These are phyloP conservation scores for Flaveria sonorensis DNA, from an alignment of 129 eudicot species.

Conservation along the genomic window DNA sequence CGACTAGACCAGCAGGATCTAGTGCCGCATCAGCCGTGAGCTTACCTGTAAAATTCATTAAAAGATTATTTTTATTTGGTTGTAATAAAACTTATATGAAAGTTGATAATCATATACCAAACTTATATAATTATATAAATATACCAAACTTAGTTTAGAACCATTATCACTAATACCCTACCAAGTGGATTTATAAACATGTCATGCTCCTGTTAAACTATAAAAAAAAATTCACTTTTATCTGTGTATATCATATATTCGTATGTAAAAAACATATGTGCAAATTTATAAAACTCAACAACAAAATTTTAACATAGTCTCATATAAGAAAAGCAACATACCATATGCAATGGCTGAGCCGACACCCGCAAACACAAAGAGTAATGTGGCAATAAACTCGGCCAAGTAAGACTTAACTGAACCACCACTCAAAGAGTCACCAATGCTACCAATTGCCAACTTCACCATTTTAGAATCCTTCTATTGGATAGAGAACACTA, in stretches of 20 bases:
- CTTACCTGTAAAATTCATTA: conserved; percentile 35
- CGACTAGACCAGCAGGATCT: conserved; percentile 61
- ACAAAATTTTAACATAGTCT: neutral
- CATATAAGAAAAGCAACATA: conserved; percentile 16
- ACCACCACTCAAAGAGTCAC: conserved; percentile 50
- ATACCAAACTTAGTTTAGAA: no score
- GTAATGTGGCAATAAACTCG: conserved; percentile 58
- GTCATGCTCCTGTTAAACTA: no score
- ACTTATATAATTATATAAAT: no score
- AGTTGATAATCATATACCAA: no score
- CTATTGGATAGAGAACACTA: neutral
- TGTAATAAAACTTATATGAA: neutral
- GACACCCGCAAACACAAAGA: conserved; percentile 61
- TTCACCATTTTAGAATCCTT: conserved; percentile 45
- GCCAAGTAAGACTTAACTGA: conserved; percentile 50
- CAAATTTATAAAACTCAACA: neutral
- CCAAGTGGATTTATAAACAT: no score
- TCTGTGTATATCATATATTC: no score
- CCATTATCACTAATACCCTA: no score
- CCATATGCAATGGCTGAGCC: conserved; percentile 53
- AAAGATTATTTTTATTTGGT: neutral
- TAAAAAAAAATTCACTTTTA: no score
- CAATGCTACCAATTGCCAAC: conserved; percentile 51
- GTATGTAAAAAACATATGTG: no score
- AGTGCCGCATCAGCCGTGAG: conserved; percentile 49